Conservation (phyloP, 768 basidiomycete species). For the Leccinum variicolor region DNA sequence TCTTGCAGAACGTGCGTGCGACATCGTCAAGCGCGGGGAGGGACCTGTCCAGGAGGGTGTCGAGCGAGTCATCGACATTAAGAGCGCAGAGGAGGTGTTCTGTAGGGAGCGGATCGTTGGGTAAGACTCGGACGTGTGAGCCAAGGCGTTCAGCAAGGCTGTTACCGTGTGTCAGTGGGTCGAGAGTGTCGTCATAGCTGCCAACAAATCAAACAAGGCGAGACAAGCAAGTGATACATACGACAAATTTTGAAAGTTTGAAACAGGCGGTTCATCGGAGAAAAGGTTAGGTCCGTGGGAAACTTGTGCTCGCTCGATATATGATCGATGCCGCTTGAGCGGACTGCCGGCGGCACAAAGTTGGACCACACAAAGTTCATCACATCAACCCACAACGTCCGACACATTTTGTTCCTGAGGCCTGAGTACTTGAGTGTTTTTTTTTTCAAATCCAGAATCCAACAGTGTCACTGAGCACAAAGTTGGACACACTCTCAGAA, state of each 20-base stretch:
- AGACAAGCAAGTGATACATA: slow-evolving; percentile 62
- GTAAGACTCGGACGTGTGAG: slow-evolving; percentile 88
- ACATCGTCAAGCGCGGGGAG: slow-evolving; percentile 77
- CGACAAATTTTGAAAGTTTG: slow-evolving; percentile 22
- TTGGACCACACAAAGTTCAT: no score
- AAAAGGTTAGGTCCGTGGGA: no score
- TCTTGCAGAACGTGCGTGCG: slow-evolving; percentile 66
- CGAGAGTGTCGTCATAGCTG: slow-evolving; percentile 72
- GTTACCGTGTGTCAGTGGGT: slow-evolving; percentile 86
- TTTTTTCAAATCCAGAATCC: no score
- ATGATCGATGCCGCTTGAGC: no score
- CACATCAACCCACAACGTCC: no score
- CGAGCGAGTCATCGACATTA: slow-evolving; percentile 71
- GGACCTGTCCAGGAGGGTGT: slow-evolving; percentile 57
- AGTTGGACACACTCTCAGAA: no score
- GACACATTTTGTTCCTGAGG: no score
- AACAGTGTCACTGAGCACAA: no score
- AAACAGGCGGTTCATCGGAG: no score
- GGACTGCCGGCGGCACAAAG: no score
- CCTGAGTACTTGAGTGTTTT: no score
- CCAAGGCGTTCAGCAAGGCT: slow-evolving; percentile 84
- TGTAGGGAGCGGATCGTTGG: slow-evolving; percentile 88
- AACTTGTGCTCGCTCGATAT: no score
- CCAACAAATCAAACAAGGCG: slow-evolving; percentile 61
- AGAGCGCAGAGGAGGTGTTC: slow-evolving; percentile 71